These are phyloP conservation scores for Macrophomina tecta DNA, from an alignment of 2,329 filamentous ascomycete species.

Conservation along the genomic window DNA sequence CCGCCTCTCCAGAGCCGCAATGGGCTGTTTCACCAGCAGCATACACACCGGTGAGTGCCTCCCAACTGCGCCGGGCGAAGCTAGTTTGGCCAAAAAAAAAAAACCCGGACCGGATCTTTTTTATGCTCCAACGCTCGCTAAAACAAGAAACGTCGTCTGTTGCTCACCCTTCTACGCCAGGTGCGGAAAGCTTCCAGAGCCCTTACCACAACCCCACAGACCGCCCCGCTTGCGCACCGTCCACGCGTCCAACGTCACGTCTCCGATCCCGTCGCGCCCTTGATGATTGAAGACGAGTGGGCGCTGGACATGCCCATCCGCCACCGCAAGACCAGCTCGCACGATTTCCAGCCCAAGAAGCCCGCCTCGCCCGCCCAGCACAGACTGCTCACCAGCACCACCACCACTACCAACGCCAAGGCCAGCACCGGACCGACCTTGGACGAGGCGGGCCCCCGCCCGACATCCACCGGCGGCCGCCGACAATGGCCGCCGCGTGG, in stretches of 20 bases:
- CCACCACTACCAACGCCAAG: too few species aligned
- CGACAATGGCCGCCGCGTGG: conserved; percentile 49
- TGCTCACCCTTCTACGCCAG: conserved; percentile 13
- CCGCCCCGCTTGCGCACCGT: conserved; percentile 40
- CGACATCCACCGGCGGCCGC: conserved; percentile 22
- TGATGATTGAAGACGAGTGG: conserved; percentile 28
- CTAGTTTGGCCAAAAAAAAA: background rate
- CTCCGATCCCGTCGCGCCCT: conserved; percentile 35
- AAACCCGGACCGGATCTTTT: background rate
- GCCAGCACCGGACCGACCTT: conserved; percentile 22
- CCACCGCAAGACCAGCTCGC: conserved; percentile 16
- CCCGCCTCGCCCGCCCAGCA: conserved; percentile 9
- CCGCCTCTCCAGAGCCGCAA: conserved; percentile 19
- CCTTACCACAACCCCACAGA: conserved; percentile 32
- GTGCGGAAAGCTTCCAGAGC: conserved; percentile 25
- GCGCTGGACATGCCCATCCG: conserved; percentile 23
- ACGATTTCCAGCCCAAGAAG: conserved; percentile 6
- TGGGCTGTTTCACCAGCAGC: conserved; percentile 22
- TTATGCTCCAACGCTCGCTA: conserved; percentile 11
- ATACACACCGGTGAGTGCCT: conserved; percentile 16
- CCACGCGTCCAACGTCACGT: conserved; percentile 45
- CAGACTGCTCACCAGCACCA: background rate
- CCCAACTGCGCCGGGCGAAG: background rate
- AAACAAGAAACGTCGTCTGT: background rate
- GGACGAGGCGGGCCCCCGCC: conserved; percentile 40